A percentile compares a stretch with the other conserved stretches of the same genome.
These are phyloP conservation scores for Urochloa ruziziensis DNA, from an alignment of 176 grass and related monocot genomes.

Conservation along the genomic window DNA sequence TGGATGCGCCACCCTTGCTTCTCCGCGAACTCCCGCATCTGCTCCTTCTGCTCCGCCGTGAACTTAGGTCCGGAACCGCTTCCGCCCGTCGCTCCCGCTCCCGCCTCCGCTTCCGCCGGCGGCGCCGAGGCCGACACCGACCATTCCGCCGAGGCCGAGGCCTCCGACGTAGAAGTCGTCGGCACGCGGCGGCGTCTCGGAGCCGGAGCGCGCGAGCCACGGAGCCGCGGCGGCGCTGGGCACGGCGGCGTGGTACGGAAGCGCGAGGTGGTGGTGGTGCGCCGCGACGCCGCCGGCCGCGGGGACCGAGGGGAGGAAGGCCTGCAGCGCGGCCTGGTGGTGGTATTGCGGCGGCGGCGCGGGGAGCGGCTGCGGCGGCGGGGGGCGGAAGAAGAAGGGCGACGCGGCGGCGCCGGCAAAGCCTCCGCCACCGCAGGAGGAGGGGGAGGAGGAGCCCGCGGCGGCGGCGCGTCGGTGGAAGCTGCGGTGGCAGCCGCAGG, in stretches of 20 bases:
- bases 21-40: conserved; percentile 87
- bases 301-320: conserved; percentile 17
- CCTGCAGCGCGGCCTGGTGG: conserved; percentile 45
- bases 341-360: neutral
- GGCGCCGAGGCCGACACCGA: no score
- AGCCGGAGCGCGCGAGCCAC: conserved; percentile 39
- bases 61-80: conserved; percentile 88
- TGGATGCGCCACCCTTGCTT: conserved; percentile 84
- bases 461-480: conserved; percentile 66
- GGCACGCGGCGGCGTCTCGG: conserved; percentile 71
- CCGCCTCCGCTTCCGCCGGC: conserved; percentile 19
- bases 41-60: conserved; percentile 82
- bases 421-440: neutral
- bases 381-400: conserved; percentile 39
- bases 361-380: neutral
- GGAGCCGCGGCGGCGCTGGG: conserved; percentile 21
- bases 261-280: no score
- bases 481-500: conserved; percentile 87
- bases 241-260: conserved; percentile 23
- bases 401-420: no score
- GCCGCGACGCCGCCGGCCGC: neutral
- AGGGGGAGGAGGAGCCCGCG: no score
- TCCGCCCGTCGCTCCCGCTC: conserved; percentile 36
- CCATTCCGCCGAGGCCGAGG: neutral
- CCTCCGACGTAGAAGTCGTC: conserved; percentile 52